Evolutionary conservation across 2,329 filamentous ascomycete species (phyloP), one percentile per base, ranked within the genome.

Genomic region (Tolypocladium tundrense): DNA sequence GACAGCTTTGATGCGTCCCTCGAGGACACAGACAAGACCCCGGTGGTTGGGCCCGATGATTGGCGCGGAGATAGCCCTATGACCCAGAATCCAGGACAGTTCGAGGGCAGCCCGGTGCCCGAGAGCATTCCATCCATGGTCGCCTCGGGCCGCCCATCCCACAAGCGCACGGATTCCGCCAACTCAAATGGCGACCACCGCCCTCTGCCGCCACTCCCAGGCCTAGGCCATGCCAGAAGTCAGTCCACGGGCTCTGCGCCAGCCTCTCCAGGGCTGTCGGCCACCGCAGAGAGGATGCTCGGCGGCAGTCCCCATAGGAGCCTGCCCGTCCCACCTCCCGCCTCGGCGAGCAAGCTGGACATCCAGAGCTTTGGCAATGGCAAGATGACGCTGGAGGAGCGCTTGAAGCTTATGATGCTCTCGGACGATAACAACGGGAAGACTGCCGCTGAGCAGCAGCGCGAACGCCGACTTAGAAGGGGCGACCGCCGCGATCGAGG

Each of bases 1-100:
- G 93, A 97, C 68, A 97, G 93, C 75, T 97, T 97, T 65, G 93
- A 97, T 72, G 93, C 90, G 16, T 96, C 91, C 8, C 81, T 97
- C 1, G 93, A 97, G 73, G 93, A 97, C 68, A 93, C 91, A 6
- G 91, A 96, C 68, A 97, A 97, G 78, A 97, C 94, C 1, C 94
- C 94, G 0, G 94, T 99, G 13, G 93, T 99, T n/a, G 84, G 95
- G 27, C 94, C 94, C 0, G 94, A 97, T 67, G 91, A 97, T 70
- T 99, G 94, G 94, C 86, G 89, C 62, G 89, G 92, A 75, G 75
- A 90, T 75, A 70, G 85, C 79, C 65, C 84, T 9, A 65, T 72
- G 56, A 65, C 69, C n/a, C 64, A 64, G 3, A 64, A 60, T 41
- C 57, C 66, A 6, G 65, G 65, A 19, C 64, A 69, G 1, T 94